Evolutionary conservation across 2,329 filamentous ascomycete genomes (phyloP).

Genomic region (Taxawa tesnikishii): DNA sequence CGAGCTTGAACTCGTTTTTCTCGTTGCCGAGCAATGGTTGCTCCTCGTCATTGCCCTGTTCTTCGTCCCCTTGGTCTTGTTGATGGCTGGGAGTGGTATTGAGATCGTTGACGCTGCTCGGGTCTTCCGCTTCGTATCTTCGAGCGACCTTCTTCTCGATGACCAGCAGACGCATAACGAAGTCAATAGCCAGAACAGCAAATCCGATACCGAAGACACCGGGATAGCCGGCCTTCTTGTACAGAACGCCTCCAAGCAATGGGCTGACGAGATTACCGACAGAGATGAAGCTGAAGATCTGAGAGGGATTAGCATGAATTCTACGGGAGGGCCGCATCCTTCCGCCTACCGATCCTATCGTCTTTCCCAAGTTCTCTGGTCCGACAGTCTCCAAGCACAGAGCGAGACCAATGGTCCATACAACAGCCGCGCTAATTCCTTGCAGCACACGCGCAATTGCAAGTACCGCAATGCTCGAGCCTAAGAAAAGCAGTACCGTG

Average conservation of each 20-base stretch:
- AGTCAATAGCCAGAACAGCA: conserved; percentile 43
- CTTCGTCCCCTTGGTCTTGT: conserved; percentile 9
- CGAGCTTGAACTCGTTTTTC: conserved; percentile 28
- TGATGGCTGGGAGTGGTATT: conserved; percentile 8
- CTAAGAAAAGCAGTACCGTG: conserved; percentile 43
- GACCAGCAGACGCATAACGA: conserved; percentile 46
- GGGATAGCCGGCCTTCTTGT: conserved; percentile 43
- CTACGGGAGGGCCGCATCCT: neutral
- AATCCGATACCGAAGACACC: conserved; percentile 48
- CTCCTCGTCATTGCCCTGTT: conserved; percentile 15
- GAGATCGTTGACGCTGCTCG: conserved; percentile 10
- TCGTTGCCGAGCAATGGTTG: conserved; percentile 27
- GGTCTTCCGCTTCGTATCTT: conserved; percentile 25
- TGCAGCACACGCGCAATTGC: conserved; percentile 43
- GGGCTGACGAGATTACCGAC: conserved; percentile 46
- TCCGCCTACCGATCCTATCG: conserved; percentile 40
- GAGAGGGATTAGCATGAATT: neutral
- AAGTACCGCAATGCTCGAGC: conserved; percentile 35
- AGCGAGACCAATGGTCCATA: conserved; percentile 48
- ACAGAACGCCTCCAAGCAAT: conserved; percentile 47
- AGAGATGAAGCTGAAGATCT: conserved; percentile 47
- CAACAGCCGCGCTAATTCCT: conserved; percentile 44
- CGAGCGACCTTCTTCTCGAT: conserved; percentile 50
- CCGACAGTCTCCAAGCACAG: conserved; percentile 48
- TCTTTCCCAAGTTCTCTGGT: conserved; percentile 45